Evolutionary conservation across 1,284 basidiomycete species (phyloP), one percentile per base, ranked within the genome.

Genomic region (Leccinum fallax): DNA sequence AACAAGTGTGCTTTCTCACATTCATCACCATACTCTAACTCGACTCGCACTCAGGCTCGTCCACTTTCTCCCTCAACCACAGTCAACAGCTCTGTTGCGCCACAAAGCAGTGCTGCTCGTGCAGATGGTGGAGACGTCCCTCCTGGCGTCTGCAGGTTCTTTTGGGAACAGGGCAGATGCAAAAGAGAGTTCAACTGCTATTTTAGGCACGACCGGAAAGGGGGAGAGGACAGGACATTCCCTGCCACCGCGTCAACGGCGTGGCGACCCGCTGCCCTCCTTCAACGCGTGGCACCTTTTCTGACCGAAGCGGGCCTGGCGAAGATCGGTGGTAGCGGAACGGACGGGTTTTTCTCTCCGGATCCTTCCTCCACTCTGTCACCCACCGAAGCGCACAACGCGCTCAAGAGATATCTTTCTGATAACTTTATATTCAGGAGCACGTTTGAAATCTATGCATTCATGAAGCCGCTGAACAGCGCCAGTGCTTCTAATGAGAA

Each of bases 161-260:
- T 74, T 68, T 89, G 85, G 85, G 69, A 76, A 0, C 74, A 69
- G 0, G 87, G 86, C 3, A 69, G 67, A 40, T 89, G 87, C 68
- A 75, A 67, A 8, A 73, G 72, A 8, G 79, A 78, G 16, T 87
- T 85, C 61, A 68, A 72, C 1, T 88, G 86, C 69, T 77, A 64
- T 15, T 85, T 72, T 67, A 69, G 66, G 32, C 85, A 88, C 65
- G 66, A 66, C 16, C 70, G 65, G 26, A 74, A 68, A 34, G 62
- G 70, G 6, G 62, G 57, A 55, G 8, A 10, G 36, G 0, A 49
- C 1, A n/a, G 16, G 6, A 1, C 55, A 1, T 4, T 55, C 16
- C 54, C 53, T 51, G 40, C 43, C 49, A 55, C 0, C 19, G 19
- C 61, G 52, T 56, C 56, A 55, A 55, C 65, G 19, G 49, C 54